Evolutionary conservation across 306 rosid genomes (phyloP).

Genomic region (Sphenostylis stenocarpa): DNA sequence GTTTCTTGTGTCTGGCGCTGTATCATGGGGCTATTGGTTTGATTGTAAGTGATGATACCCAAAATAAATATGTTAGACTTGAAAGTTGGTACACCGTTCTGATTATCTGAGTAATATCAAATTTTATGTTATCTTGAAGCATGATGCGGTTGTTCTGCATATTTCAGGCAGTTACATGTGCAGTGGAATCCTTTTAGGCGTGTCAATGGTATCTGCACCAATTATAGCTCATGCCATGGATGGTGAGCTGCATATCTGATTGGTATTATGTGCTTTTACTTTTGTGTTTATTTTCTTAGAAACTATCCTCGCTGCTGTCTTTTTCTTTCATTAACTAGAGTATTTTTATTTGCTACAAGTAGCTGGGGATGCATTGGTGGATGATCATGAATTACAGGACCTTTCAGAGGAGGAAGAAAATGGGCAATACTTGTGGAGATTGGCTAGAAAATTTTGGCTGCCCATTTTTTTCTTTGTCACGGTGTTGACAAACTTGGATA

Average conservation of each 20-base stretch:
- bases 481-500: slow-evolving; percentile 54
- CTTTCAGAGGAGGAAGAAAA: slow-evolving; percentile 45
- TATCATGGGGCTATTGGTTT: neutral
- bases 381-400: slow-evolving; percentile 35
- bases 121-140: neutral
- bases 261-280: slow-evolving; percentile 35
- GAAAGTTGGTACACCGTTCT: neutral
- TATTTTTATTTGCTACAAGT: slow-evolving; percentile 29
- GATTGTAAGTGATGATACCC: slow-evolving; percentile 24
- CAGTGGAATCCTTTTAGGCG: slow-evolving; percentile 50
- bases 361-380: slow-evolving; percentile 53
- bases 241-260: slow-evolving; percentile 52
- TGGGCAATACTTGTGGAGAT: slow-evolving; percentile 39
- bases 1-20: slow-evolving; percentile 4
- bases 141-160: slow-evolving; percentile 12
- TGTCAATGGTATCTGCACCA: slow-evolving; percentile 51
- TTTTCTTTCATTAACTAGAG: slow-evolving; percentile 12
- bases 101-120: neutral
- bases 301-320: neutral
- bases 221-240: slow-evolving; percentile 61
- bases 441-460: slow-evolving; percentile 61
- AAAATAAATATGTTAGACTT: neutral
- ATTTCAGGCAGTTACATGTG: slow-evolving; percentile 48
- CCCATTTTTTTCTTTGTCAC: slow-evolving; percentile 57
- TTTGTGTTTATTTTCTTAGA: neutral